phyloP scores from a whole-genome alignment of 2,329 filamentous ascomycete species.

The Lecanicillium sp. region DNA sequence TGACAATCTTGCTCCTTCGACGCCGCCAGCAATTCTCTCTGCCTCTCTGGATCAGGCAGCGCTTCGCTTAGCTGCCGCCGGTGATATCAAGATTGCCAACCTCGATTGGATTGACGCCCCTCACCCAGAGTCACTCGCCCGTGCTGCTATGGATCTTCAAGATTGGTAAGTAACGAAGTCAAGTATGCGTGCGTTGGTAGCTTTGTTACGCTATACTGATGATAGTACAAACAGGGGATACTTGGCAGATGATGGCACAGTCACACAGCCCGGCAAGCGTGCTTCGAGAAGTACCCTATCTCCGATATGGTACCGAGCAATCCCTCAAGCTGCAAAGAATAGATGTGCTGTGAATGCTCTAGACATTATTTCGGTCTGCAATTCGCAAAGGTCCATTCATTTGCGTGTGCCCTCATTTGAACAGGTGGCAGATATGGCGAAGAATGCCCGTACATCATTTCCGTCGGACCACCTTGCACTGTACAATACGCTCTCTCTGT shows the following conservation, averaged over 20 bases:
- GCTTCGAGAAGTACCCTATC: neutral
- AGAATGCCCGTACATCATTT: neutral
- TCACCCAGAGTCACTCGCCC: neutral
- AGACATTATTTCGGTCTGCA: neutral
- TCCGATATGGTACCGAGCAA: neutral
- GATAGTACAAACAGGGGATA: neutral
- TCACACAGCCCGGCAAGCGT: neutral
- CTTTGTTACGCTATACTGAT: neutral
- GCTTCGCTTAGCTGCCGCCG: neutral
- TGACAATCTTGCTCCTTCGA: constrained; percentile 31
- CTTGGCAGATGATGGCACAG: neutral
- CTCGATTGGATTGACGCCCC: neutral
- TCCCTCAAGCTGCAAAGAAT: neutral
- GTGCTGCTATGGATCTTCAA: neutral
- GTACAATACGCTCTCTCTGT: neutral
- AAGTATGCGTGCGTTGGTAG: neutral
- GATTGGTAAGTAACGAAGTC: neutral
- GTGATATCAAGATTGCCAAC: neutral
- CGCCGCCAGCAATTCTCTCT: neutral
- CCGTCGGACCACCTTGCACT: neutral
- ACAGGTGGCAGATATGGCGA: neutral
- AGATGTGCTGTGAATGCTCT: neutral
- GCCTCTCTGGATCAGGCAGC: neutral
- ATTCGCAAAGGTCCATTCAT: neutral
- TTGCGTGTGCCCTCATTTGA: neutral